Evolutionary conservation across 805 yeast species (phyloP).

Genomic region (Phaffomyces thermotolerans): DNA sequence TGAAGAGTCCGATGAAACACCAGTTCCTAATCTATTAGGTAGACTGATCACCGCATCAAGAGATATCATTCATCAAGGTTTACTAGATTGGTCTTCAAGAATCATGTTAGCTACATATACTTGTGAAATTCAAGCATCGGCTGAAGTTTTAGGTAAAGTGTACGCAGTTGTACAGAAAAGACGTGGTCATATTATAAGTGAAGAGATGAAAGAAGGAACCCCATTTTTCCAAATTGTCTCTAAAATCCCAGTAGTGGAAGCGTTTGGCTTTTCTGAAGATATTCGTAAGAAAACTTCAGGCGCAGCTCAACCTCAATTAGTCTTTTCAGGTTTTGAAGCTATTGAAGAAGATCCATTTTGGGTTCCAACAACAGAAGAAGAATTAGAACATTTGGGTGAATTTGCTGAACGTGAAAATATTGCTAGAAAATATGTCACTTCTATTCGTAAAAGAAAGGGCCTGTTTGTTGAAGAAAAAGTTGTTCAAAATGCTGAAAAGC

Average conservation of each 20-base stretch:
- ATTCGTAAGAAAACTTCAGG: conserved; percentile 91
- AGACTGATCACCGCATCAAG: conserved; percentile 67
- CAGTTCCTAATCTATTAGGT: conserved; percentile 49
- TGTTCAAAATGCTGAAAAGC: conserved; percentile 88
- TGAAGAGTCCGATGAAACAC: conserved; percentile 21
- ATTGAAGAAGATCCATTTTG: conserved; percentile 94
- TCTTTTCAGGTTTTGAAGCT: conserved; percentile 80
- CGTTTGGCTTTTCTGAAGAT: conserved; percentile 95
- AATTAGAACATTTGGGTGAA: conserved; percentile 88
- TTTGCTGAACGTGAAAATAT: conserved; percentile 87
- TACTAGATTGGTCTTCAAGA: conserved; percentile 82
- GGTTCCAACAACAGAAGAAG: conserved; percentile 98
- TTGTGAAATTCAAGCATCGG: conserved; percentile 91
- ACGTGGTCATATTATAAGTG: conserved; percentile 77
- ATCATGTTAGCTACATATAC: conserved; percentile 86
- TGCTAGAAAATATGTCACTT: conserved; percentile 81
- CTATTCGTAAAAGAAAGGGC: conserved; percentile 80
- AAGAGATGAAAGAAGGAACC: conserved; percentile 97
- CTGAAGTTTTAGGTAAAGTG: conserved; percentile 92
- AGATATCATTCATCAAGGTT: conserved; percentile 61
- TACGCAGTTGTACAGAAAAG: conserved; percentile 89
- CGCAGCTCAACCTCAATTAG: conserved; percentile 93
- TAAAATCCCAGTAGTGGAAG: conserved; percentile 85
- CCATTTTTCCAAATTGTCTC: conserved; percentile 89
- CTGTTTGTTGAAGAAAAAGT: conserved; percentile 84